A percentile compares a stretch with the other conserved stretches of the same genome.
These are phyloP conservation scores for Saturnispora mendoncae DNA, from an alignment of 805 yeast genomes.

Conservation along the genomic window DNA sequence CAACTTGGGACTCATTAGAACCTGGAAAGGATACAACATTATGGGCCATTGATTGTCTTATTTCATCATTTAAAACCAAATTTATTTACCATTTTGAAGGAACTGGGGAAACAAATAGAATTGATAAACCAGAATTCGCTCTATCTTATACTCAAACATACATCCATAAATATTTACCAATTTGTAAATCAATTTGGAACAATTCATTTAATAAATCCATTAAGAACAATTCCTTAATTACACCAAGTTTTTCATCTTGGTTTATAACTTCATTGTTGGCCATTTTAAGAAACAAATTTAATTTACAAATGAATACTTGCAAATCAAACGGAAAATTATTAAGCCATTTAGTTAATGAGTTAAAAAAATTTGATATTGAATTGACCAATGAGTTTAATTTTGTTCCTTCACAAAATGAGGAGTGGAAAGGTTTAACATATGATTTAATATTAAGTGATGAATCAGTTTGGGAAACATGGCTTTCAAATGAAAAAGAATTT, in stretches of 20 bases:
- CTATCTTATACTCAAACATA: slow-evolving; percentile 41
- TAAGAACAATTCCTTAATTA: slow-evolving; percentile 1
- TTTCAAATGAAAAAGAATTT: slow-evolving; percentile 42
- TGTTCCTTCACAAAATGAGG: slow-evolving; percentile 12
- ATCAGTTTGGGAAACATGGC: slow-evolving; percentile 38
- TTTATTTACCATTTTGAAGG: slow-evolving; percentile 56
- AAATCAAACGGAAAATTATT: slow-evolving; percentile 36
- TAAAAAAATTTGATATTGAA: slow-evolving; percentile 48
- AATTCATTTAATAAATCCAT: not conserved
- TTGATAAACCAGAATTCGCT: slow-evolving; percentile 68
- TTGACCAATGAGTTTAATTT: slow-evolving; percentile 34
- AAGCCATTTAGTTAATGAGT: slow-evolving; percentile 51
- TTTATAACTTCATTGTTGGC: slow-evolving; percentile 40
- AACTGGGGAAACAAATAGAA: slow-evolving; percentile 48
- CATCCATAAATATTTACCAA: slow-evolving; percentile 24
- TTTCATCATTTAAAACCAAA: slow-evolving; percentile 38
- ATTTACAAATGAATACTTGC: slow-evolving; percentile 16
- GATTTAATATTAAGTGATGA: slow-evolving; percentile 24
- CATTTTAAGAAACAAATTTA: slow-evolving; percentile 38
- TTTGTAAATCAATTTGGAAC: slow-evolving; percentile 16
- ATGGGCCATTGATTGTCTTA: slow-evolving; percentile 44
- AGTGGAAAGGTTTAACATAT: slow-evolving; percentile 24
- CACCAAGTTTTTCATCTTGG: slow-evolving; percentile 25
- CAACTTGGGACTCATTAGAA: slow-evolving; percentile 19
- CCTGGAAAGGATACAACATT: slow-evolving; percentile 33